A percentile compares a stretch with the other conserved stretches of the same genome.
These are phyloP conservation scores for Papilionanthe hybrid DNA, from an alignment of 116 monocot genomes.

Conservation along the genomic window DNA sequence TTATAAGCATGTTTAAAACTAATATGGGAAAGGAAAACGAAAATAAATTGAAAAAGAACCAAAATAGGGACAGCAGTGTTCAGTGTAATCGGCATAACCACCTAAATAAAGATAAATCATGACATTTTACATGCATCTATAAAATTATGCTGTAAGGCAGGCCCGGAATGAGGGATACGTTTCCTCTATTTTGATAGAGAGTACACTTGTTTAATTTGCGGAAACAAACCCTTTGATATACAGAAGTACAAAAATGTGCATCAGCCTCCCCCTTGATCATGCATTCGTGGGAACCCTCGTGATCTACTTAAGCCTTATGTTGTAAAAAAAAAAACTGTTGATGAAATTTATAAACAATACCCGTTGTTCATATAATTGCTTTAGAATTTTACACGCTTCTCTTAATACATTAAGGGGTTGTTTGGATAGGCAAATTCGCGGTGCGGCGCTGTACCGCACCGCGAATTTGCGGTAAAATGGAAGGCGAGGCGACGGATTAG, in stretches of 20 bases:
- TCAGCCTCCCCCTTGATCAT: background rate
- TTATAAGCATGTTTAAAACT: background rate
- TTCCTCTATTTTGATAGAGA: background rate
- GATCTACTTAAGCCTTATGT: background rate
- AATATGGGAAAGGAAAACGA: background rate
- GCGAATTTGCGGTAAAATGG: too few relatives aligned
- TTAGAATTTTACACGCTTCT: background rate
- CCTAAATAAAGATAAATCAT: background rate
- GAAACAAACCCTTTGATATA: background rate
- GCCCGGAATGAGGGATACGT: background rate
- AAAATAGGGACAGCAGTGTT: background rate
- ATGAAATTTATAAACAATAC: background rate
- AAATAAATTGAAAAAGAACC: conserved; percentile 1
- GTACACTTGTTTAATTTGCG: too few relatives aligned
- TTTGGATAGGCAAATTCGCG: too few relatives aligned
- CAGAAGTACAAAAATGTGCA: background rate
- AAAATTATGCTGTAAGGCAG: background rate
- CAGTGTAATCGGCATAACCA: background rate
- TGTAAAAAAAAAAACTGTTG: background rate
- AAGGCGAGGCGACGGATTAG: too few relatives aligned
- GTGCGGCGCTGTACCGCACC: too few relatives aligned
- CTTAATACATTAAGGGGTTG: background rate
- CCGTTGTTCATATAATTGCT: background rate
- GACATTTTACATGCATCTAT: background rate
- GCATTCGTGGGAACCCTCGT: background rate